Evolutionary conservation across 2,329 filamentous ascomycete genomes (phyloP), one percentile per base, ranked within the genome.

Genomic region (Cercospora nicotianae): DNA sequence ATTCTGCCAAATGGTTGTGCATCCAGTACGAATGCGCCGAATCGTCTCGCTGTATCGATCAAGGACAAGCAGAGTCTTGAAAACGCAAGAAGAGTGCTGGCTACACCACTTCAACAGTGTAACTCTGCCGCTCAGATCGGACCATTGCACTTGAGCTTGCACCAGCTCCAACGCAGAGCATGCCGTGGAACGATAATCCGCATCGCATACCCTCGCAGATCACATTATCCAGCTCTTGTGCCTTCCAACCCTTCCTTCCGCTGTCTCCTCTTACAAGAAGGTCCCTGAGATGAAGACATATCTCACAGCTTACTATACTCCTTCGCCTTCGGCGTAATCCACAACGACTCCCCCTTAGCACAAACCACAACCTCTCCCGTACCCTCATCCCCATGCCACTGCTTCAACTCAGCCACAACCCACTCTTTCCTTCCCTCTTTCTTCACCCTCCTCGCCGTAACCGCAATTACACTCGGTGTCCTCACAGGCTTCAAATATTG

Each of bases 351-450:
- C 1, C 79, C 85, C 20, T 74, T 81, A 5, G 87, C 84, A 73
- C 86, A 80, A 42, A 86, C 77, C 2, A 72, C 77, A 1, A 84
- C 84, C 2, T 81, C 72, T 1, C 81, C 83, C 67, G 86, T 81
- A 53, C 74, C 73, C 5, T 68, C 72, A 51, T 62, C 45, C 0
- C 64, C 69, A 30, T 60, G 42, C 42, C 60, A 66, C 70, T 77
- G 76, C 72, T 69, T 83, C 20, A 89, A 76, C 33, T 79, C 80
- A 1, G 80, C 85, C 59, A 80, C 79, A 7, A 84, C 75, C 71
- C 79, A 87, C 18, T 83, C 78, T 79, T 90, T 90, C 70, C 86
- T 81, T 3, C 85, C 84, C 53, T 87, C 84, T 10, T 78, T 74
- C 73, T 80, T 84, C 20, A 80, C 68, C 57, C 74, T 74, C 60